phyloP scores from a whole-genome alignment of 2,329 filamentous ascomycete species.

The Diatrype stigma region DNA sequence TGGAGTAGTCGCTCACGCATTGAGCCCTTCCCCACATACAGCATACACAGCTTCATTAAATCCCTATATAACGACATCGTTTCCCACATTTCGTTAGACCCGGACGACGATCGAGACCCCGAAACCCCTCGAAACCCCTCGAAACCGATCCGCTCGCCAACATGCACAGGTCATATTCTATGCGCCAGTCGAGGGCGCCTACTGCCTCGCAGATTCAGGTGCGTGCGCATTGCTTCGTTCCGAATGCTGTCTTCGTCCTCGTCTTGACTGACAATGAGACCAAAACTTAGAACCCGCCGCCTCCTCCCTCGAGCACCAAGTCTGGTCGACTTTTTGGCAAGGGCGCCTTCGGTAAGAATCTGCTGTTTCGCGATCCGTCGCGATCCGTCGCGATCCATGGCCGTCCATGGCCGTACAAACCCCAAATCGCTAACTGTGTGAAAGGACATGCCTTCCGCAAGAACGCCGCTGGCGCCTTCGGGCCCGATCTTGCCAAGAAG shows the following conservation, averaged over 20 bases:
- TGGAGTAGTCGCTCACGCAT: too few species aligned
- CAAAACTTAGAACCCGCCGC: conserved; percentile 76
- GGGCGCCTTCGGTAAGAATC: conserved; percentile 72
- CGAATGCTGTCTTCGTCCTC: conserved; percentile 7
- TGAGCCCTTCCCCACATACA: too few species aligned
- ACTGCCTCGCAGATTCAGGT: conserved; percentile 77
- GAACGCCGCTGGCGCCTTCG: conserved; percentile 71
- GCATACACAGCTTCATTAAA: too few species aligned
- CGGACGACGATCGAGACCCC: neutral
- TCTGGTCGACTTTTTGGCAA: conserved; percentile 83
- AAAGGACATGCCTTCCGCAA: conserved; percentile 65
- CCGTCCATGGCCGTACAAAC: neutral
- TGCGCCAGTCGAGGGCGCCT: conserved; percentile 94
- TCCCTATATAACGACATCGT: too few species aligned
- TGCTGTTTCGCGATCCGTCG: conserved; percentile 2
- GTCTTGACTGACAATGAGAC: conserved; percentile 2
- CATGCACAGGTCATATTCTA: conserved; percentile 99
- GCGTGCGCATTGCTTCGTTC: conserved; percentile 15
- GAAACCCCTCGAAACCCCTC: neutral
- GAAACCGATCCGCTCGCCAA: conserved; percentile 20
- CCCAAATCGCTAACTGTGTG: conserved; percentile 16
- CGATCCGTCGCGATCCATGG: too few species aligned
- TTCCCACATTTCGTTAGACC: neutral
- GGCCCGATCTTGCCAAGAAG: conserved; percentile 92
- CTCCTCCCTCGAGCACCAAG: conserved; percentile 88